These are phyloP conservation scores for Starmerella roubikii DNA, from an alignment of 805 yeast genomes.

Conservation along the genomic window DNA sequence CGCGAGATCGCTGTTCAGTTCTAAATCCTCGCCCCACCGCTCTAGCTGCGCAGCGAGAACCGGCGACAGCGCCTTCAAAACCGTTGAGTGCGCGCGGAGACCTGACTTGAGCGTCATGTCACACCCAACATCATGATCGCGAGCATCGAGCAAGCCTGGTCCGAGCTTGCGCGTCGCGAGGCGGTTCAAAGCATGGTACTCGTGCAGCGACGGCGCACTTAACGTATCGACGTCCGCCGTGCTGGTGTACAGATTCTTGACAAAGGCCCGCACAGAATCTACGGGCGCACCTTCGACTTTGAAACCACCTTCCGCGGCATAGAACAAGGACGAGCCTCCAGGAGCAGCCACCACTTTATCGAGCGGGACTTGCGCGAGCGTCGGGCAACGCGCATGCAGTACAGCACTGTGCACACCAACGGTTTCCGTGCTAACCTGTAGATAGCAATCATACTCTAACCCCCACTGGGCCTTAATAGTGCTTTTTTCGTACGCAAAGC, in stretches of 20 bases:
- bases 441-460: no score
- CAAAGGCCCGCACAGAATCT: slow-evolving; percentile 12
- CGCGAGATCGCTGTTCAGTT: not conserved
- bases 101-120: slow-evolving; percentile 7
- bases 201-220: slow-evolving; percentile 5
- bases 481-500: not conserved
- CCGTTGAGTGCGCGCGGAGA: slow-evolving; percentile 3
- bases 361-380: slow-evolving; percentile 4
- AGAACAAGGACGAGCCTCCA: slow-evolving; percentile 9
- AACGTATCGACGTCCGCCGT: not conserved
- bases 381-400: slow-evolving; percentile 18
- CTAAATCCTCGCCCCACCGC: slow-evolving; percentile 8
- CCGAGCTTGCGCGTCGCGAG: slow-evolving; percentile 10
- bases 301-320: not conserved
- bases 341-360: slow-evolving; percentile 8
- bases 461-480: no score
- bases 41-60: slow-evolving; percentile 12
- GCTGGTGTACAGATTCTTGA: slow-evolving; percentile 1
- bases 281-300: slow-evolving; percentile 2
- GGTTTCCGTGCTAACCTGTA: not conserved
- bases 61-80: slow-evolving; percentile 9
- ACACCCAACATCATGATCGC: slow-evolving; percentile 7
- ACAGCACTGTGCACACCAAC: slow-evolving; percentile 10
- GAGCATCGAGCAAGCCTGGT: slow-evolving; percentile 14
- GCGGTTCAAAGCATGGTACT: slow-evolving; percentile 14